Evolutionary conservation across 2,329 filamentous ascomycete species (phyloP), one percentile per base, ranked within the genome.

Genomic region (Zymoseptoria passerinii): DNA sequence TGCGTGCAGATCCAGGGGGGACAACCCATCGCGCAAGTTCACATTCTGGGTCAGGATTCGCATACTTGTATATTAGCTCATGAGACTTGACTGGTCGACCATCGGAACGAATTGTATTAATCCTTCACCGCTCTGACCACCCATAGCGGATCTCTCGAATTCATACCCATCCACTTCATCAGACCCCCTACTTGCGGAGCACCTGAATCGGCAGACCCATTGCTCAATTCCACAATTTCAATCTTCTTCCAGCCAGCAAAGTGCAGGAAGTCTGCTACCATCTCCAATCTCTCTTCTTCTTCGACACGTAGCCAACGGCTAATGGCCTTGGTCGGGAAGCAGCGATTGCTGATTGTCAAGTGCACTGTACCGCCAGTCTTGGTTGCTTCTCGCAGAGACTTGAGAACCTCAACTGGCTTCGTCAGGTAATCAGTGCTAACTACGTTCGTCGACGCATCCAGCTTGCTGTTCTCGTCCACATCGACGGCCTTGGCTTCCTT

Each of bases 251-350:
- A 83, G 0, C 78, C 79, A 6, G 77, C 74, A 64, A 78, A 79
- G 66, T 76, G 74, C 59, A 82, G 68, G 63, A 79, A 82, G 58
- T 81, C 78, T 8, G 77, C 79, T 13, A 82, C 77, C 74, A 81
- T 78, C 58, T 71, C 63, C 61, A 81, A 64, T 53, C 77, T 72
- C 63, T 78, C 74, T 52, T 73, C 72, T 61, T 80, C 78, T 54
- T 68, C 63, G 28, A 79, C 67, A 55, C 70, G 66, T 65, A 80
- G 66, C 80, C 80, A 82, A 18, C 75, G 68, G 23, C 69, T 71
- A 5, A 81, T 74, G 1, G 76, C 79, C 63, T 83, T 82, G 1
- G 77, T 80, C 0, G 79, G 78, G 62, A 82, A 82, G 64, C 78
- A 81, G 2, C 80, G 74, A 66, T 81, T 80, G 28, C 75, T 78